Base-by-base conservation (phyloP, 768 basidiomycete species). In the Austroboletus eburneus region DNA sequence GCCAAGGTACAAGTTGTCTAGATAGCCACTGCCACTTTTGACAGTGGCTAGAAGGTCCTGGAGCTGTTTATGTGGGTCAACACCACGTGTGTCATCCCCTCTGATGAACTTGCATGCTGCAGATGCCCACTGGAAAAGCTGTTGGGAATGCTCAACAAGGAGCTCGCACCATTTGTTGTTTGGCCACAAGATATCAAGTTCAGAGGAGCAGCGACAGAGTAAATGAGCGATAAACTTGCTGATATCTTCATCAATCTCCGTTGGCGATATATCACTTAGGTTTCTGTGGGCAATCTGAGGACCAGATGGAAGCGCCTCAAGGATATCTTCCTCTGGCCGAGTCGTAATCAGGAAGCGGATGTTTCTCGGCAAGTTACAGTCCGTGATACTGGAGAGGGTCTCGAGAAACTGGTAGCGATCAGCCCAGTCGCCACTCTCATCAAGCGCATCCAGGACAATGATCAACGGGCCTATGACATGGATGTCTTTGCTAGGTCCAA, bases 391-490 rank as follows among this genome's bases (percentile, higher is more conserved):
- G 9, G 33, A 42, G 32, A 68, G 21, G 22, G 53, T 39, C 4
- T 27, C 25, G 7, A 72, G 55, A 33, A 71, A 16, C 16, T 50
- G 2, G 9, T 14, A n/a, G 14, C 12, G 46, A 42, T n/a, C 61
- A 59, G 45, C 21, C 21, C 6, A 40, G 13, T 6, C 16, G 40
- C 56, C 57, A 35, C 63, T 62, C 42, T 61, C 57, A 24, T 69
- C 63, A 17, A 69, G 51, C 8, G 56, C 69, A 35, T 72, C 69
- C 16, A 72, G 58, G 17, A 72, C 56, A 8, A 71, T 45, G 13
- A 71, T 34, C 3, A 71, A 38, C 12, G 70, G 69, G 0, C 65
- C 65, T 12, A 63, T 43, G 7, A 56, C 45, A 22, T 56, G 52
- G 5, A 68, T 43, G 9, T 52, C 29, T 17, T 43, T 39, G 34